Conservation (phyloP, 768 basidiomycete species). For the Lactarius psammicola region DNA sequence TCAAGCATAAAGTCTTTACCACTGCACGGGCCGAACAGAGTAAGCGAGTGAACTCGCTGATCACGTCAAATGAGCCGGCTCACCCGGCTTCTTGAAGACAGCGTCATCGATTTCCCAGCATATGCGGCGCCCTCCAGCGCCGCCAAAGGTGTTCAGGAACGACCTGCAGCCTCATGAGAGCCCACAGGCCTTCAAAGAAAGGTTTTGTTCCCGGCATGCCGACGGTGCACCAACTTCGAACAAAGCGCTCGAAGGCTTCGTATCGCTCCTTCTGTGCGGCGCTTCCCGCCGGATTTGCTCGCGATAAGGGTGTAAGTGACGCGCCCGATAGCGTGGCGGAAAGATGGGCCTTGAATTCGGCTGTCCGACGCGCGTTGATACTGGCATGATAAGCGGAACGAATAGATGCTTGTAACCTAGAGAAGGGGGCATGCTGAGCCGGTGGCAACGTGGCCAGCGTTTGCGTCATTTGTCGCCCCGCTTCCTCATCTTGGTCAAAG, state of each 20-base stretch:
- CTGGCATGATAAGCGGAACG: conserved; percentile 83
- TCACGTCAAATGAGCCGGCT: conserved; percentile 39
- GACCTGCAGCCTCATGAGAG: conserved; percentile 74
- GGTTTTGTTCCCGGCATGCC: conserved; percentile 89
- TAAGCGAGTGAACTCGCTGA: conserved; percentile 28
- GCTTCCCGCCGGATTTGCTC: conserved; percentile 60
- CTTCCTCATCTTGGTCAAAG: conserved; percentile 75
- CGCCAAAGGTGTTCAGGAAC: conserved; percentile 78
- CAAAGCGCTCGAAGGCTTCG: conserved; percentile 71
- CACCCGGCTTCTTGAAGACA: conserved; percentile 90
- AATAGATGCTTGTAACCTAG: conserved; percentile 82
- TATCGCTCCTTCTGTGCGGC: conserved; percentile 76
- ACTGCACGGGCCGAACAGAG: conserved; percentile 43
- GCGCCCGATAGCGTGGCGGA: conserved; percentile 76
- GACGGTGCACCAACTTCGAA: conserved; percentile 79
- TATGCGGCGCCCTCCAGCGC: conserved; percentile 68
- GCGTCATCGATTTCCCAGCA: conserved; percentile 95
- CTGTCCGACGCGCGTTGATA: conserved; percentile 69
- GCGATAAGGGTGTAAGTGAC: conserved; percentile 71
- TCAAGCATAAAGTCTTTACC: conserved; percentile 95
- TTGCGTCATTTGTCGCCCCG: conserved; percentile 78
- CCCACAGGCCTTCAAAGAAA: conserved; percentile 79
- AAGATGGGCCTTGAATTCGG: conserved; percentile 85
- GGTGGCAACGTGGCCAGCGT: conserved; percentile 76
- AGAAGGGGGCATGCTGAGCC: conserved; percentile 83